phyloP scores from a whole-genome alignment of 352 stramenopile genomes.

The Globisporangium viniferum region DNA sequence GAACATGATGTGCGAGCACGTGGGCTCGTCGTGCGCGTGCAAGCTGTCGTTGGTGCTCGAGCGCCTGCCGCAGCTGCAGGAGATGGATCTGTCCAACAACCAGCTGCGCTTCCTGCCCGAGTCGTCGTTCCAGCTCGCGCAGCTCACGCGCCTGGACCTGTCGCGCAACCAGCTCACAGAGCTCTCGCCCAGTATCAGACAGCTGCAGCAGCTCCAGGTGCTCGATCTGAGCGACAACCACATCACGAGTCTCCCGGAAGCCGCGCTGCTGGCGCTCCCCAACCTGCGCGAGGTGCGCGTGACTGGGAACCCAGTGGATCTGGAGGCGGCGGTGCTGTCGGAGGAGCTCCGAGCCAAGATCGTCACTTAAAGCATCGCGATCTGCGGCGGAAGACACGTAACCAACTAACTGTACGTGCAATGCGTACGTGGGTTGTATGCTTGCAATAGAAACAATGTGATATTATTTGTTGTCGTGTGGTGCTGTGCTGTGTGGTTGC shows the following conservation, averaged over 20 bases:
- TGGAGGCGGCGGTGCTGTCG: slow-evolving; percentile 19
- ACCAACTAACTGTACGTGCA: neutral
- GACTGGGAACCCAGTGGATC: slow-evolving; percentile 40
- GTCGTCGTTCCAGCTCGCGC: slow-evolving; percentile 63
- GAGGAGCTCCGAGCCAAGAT: slow-evolving; percentile 35
- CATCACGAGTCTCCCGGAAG: slow-evolving; percentile 36
- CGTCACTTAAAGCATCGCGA: slow-evolving; percentile 13
- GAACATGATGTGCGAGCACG: slow-evolving; percentile 91
- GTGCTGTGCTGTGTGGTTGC: slow-evolving; percentile 1
- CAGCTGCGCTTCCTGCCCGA: slow-evolving; percentile 72
- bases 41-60: slow-evolving; percentile 77
- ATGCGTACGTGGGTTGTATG: neutral
- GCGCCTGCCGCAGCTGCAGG: slow-evolving; percentile 56
- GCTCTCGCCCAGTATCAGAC: slow-evolving; percentile 37
- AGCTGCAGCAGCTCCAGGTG: slow-evolving; percentile 52
- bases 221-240: slow-evolving; percentile 65
- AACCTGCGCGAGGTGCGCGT: slow-evolving; percentile 41
- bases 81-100: slow-evolving; percentile 78
- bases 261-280: slow-evolving; percentile 35
- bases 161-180: slow-evolving; percentile 60
- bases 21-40: slow-evolving; percentile 84
- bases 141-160: slow-evolving; percentile 57
- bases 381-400: neutral
- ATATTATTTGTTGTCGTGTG: slow-evolving; percentile 1
- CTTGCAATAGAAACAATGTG: slow-evolving; percentile 9